A percentile compares a stretch with the other conserved stretches of the same genome.
Conservation (phyloP, 371 early-diverging fungal species). For the Nematocida sp. region DNA sequence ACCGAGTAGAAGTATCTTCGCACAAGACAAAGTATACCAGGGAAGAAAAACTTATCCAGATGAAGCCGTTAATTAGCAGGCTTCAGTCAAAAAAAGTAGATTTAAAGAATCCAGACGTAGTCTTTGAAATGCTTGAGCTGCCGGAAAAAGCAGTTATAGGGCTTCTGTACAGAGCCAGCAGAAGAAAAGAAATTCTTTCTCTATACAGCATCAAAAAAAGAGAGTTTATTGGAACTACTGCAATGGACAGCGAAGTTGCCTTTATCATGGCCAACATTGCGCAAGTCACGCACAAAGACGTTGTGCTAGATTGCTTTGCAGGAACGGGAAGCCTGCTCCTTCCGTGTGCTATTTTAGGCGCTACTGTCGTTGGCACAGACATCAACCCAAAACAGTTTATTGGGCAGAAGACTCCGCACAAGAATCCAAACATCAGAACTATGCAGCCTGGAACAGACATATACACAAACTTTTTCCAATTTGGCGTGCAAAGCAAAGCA, state of each 20-base stretch:
- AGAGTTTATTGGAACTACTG: conserved; percentile 55
- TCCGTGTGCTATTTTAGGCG: conserved; percentile 38
- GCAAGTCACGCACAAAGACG: background rate
- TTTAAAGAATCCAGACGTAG: background rate
- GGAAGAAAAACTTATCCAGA: background rate
- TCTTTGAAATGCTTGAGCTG: conserved; percentile 16
- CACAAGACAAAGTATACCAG: background rate
- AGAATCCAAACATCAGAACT: conserved; percentile 41
- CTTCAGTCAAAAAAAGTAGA: background rate
- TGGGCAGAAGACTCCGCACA: conserved; percentile 12
- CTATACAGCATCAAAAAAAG: conserved; percentile 42
- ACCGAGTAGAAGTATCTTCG: background rate
- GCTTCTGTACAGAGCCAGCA: conserved; percentile 27
- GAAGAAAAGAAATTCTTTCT: conserved; percentile 36
- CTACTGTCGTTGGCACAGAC: conserved; percentile 51
- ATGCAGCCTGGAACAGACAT: conserved; percentile 26
- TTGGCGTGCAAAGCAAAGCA: conserved; percentile 6
- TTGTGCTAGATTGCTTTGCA: conserved; percentile 53
- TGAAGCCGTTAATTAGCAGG: background rate
- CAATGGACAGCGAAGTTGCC: conserved; percentile 55
- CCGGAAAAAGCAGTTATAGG: background rate
- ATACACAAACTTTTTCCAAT: conserved; percentile 51
- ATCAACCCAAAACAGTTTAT: conserved; percentile 31
- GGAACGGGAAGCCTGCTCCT: conserved; percentile 58
- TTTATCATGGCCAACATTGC: conserved; percentile 51